phyloP scores from a whole-genome alignment of 2,329 filamentous ascomycete genomes.

The Calonectria crousiana region DNA sequence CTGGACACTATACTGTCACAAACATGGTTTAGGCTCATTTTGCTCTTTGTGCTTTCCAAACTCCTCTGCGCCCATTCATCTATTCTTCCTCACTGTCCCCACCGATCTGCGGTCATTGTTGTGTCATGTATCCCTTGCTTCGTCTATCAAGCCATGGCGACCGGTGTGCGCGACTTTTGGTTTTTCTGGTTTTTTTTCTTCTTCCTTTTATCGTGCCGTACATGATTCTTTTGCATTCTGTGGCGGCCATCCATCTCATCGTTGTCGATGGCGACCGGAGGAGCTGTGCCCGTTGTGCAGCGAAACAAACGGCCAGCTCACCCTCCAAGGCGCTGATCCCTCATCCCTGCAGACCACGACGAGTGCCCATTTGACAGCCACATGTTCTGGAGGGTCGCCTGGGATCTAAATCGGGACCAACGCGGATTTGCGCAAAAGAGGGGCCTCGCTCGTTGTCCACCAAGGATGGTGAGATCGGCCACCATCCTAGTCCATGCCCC shows the following conservation, averaged over 20 bases:
- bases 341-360: conserved; percentile 23
- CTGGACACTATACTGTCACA: background rate
- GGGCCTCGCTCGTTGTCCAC: conserved; percentile 16
- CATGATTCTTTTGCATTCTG: background rate
- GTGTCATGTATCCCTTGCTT: conserved; percentile 17
- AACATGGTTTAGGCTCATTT: conserved; percentile 18
- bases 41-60: conserved; percentile 22
- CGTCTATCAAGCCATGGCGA: conserved; percentile 17
- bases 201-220: background rate
- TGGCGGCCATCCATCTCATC: conserved; percentile 8
- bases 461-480: conserved; percentile 27
- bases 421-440: conserved; percentile 27
- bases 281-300: conserved; percentile 30
- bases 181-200: too few species aligned
- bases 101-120: background rate
- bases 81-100: background rate
- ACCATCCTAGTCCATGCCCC: conserved; percentile 4
- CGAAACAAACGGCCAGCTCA: conserved; percentile 40
- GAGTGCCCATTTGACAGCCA: conserved; percentile 29
- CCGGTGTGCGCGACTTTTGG: conserved; percentile 43
- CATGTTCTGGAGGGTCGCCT: conserved; percentile 32
- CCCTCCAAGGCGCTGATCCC: conserved; percentile 23
- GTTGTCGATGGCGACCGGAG: conserved; percentile 25
- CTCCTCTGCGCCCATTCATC: conserved; percentile 11
- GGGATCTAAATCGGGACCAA: conserved; percentile 34